These are phyloP conservation scores for Backusella tarrabulga DNA, from an alignment of 192 early-diverging fungal genomes.

Conservation along the genomic window DNA sequence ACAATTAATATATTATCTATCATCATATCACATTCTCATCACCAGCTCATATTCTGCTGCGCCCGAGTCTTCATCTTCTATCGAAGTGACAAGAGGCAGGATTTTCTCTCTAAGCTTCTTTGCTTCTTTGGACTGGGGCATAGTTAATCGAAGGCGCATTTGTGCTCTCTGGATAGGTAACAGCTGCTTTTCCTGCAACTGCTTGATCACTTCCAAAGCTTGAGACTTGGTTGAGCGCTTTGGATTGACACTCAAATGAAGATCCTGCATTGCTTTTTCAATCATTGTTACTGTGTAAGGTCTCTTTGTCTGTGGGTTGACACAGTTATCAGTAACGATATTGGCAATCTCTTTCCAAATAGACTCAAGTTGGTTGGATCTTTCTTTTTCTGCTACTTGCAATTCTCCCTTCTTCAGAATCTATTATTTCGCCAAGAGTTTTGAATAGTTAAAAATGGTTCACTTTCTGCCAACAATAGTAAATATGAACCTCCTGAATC, in stretches of 20 bases:
- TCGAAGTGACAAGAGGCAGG: slow-evolving; percentile 51
- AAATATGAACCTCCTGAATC: slow-evolving; percentile 51
- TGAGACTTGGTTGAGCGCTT: slow-evolving; percentile 89
- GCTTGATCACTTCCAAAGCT: slow-evolving; percentile 93
- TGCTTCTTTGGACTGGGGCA: slow-evolving; percentile 77
- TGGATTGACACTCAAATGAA: slow-evolving; percentile 90
- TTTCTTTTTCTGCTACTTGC: slow-evolving; percentile 96
- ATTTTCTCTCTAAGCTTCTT: slow-evolving; percentile 86
- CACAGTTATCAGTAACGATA: slow-evolving; percentile 91
- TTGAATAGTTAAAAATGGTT: neutral
- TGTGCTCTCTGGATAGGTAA: slow-evolving; percentile 94
- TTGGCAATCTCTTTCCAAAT: slow-evolving; percentile 93
- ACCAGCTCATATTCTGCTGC: slow-evolving; percentile 86
- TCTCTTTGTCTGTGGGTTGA: slow-evolving; percentile 93
- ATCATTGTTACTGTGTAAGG: slow-evolving; percentile 98
- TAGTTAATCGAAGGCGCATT: slow-evolving; percentile 83
- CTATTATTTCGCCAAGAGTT: slow-evolving; percentile 32
- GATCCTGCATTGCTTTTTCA: slow-evolving; percentile 94
- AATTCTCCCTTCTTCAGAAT: slow-evolving; percentile 95
- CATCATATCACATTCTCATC: slow-evolving; percentile 14
- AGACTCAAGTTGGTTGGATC: slow-evolving; percentile 78
- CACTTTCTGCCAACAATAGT: neutral
- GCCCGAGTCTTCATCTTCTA: slow-evolving; percentile 77
- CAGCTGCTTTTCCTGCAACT: slow-evolving; percentile 83
- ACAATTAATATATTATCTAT: neutral